A percentile compares a stretch with the other conserved stretches of the same genome.
These are phyloP conservation scores for Parafenestella ontariensis DNA, from an alignment of 2,329 filamentous ascomycete genomes.

Conservation along the genomic window DNA sequence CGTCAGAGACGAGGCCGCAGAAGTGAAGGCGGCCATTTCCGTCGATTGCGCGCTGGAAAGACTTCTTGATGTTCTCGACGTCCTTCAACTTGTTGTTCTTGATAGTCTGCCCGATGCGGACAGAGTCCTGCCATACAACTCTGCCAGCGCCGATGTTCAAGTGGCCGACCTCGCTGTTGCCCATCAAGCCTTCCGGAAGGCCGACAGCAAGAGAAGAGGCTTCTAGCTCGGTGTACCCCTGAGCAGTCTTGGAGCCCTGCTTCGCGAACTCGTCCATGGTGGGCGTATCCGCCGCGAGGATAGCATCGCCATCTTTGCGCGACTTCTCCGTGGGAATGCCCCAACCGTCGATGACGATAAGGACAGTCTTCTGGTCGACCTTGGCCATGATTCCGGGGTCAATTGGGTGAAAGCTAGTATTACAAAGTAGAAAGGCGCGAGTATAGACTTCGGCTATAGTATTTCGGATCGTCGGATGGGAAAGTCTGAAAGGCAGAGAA, in stretches of 20 bases:
- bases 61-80: constrained; percentile 77
- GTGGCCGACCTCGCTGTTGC: constrained; percentile 98
- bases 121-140: constrained; percentile 95
- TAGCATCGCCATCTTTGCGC: constrained; percentile 90
- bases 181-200: constrained; percentile 96
- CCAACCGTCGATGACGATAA: constrained; percentile 99
- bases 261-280: constrained; percentile 87
- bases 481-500: constrained; percentile 6
- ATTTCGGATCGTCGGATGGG: neutral
- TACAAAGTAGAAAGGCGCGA: constrained; percentile 6
- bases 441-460: neutral
- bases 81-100: constrained; percentile 82
- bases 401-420: constrained; percentile 16
- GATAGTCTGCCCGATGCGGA: constrained; percentile 92
- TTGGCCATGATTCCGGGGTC: constrained; percentile 62
- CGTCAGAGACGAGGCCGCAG: constrained; percentile 90
- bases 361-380: constrained; percentile 72
- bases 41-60: constrained; percentile 80
- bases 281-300: constrained; percentile 89
- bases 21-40: constrained; percentile 93
- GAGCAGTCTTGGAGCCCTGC: constrained; percentile 71
- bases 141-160: constrained; percentile 97
- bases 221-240: constrained; percentile 91
- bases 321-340: constrained; percentile 83
- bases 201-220: constrained; percentile 96